phyloP scores from a whole-genome alignment of 2,329 filamentous ascomycete species.

The Fusarium subtropicale region DNA sequence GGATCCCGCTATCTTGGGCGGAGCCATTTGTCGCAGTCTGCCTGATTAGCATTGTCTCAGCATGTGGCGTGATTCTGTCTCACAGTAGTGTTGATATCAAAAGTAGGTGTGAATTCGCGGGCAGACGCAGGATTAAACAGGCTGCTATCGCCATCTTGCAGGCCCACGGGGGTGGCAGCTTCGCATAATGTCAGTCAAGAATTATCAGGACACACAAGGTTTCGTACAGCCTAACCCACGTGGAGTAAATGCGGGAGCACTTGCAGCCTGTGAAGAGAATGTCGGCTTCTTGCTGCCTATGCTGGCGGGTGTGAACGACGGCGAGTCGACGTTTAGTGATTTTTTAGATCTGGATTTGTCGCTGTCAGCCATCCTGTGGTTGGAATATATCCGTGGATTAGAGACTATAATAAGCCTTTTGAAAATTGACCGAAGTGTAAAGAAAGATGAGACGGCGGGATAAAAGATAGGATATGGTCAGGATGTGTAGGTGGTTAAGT shows the following conservation, averaged over 20 bases:
- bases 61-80: constrained; percentile 31
- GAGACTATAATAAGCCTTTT: background rate
- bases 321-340: constrained; percentile 92
- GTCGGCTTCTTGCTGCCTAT: constrained; percentile 73
- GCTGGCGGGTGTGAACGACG: constrained; percentile 84
- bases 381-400: background rate
- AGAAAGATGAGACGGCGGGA: background rate
- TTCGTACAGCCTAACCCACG: constrained; percentile 63
- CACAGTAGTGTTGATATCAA: constrained; percentile 64
- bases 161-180: constrained; percentile 55
- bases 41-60: constrained; percentile 4
- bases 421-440: background rate
- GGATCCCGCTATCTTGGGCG: constrained; percentile 56
- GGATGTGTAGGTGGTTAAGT: background rate
- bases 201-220: constrained; percentile 1
- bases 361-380: constrained; percentile 33
- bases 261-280: constrained; percentile 91
- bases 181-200: constrained; percentile 22
- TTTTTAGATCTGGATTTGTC: constrained; percentile 68
- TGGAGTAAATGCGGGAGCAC: constrained; percentile 86
- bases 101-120: constrained; percentile 70
- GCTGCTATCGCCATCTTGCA: constrained; percentile 57
- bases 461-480: constrained; percentile 6
- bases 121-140: constrained; percentile 68
- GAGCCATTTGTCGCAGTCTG: constrained; percentile 61